Conservation (phyloP, 257 asterid species). For the Linaria vulgaris region DNA sequence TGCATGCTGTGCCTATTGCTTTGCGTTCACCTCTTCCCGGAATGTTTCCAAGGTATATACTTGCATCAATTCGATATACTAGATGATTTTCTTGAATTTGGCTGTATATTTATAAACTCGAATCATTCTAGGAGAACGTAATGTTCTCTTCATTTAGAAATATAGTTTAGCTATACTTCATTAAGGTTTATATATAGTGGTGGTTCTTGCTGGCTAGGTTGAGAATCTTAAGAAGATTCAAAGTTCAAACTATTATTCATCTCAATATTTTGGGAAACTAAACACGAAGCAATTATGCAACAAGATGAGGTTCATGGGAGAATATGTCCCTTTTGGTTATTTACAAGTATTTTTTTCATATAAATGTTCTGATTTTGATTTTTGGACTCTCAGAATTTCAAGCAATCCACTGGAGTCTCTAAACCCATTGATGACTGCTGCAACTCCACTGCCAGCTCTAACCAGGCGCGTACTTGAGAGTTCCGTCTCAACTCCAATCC, state of each 20-base stretch:
- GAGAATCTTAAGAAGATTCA: no score
- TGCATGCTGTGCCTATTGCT: constrained; percentile 87
- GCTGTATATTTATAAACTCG: constrained; percentile 5
- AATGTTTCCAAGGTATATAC: constrained; percentile 69
- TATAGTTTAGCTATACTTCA: no score
- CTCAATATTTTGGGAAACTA: no score
- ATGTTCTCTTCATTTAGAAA: no score
- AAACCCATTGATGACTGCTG: constrained; percentile 41
- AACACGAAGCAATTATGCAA: no score
- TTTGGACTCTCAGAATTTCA: constrained; percentile 41
- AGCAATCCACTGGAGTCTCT: constrained; percentile 45
- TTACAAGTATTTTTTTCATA: background rate
- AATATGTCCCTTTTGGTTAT: background rate
- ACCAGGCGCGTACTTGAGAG: constrained; percentile 36
- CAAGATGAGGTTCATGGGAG: no score
- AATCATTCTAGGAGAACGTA: no score
- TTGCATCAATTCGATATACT: constrained; percentile 14
- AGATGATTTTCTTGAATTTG: no score
- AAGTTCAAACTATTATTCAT: no score
- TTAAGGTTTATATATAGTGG: no score
- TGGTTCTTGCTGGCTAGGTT: no score
- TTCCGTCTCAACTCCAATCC: no score
- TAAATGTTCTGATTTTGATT: constrained; percentile 15
- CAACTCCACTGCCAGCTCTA: constrained; percentile 34
- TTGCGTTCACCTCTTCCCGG: constrained; percentile 73